Percentiles rank a stretch among this genome's conserved stretches.
Evolutionary conservation across 2,329 filamentous ascomycete genomes (phyloP).

Genomic region (Parastagonospora nodorum): DNA sequence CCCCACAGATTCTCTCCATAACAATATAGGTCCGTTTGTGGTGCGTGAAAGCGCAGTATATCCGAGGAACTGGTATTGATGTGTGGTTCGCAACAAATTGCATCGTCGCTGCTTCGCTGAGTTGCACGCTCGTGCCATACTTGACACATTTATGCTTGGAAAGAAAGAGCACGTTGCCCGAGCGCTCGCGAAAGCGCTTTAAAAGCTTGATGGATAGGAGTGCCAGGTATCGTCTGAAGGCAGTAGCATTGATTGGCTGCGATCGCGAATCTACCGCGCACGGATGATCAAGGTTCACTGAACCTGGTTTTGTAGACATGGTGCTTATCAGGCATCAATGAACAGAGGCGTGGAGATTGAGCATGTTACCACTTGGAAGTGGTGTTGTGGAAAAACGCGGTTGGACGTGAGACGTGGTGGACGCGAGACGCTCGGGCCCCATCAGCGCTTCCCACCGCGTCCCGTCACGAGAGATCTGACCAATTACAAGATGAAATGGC

Average conservation of each 20-base stretch:
- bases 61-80: conserved; percentile 52
- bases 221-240: conserved; percentile 5
- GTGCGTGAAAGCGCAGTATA: conserved; percentile 52
- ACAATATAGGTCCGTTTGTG: conserved; percentile 52
- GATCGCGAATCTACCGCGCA: not conserved
- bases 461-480: too few relatives aligned
- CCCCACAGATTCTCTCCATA: conserved; percentile 50
- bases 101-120: conserved; percentile 38
- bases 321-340: too few relatives aligned
- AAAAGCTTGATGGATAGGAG: conserved; percentile 9
- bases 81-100: conserved; percentile 49
- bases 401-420: too few relatives aligned
- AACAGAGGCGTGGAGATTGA: too few relatives aligned
- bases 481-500: too few relatives aligned
- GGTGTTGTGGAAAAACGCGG: too few relatives aligned
- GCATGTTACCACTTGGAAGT: too few relatives aligned
- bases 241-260: conserved; percentile 5
- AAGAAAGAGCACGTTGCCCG: conserved; percentile 3
- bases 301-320: too few relatives aligned
- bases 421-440: too few relatives aligned
- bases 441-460: too few relatives aligned
- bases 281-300: too few relatives aligned
- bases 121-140: not conserved
- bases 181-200: conserved; percentile 8
- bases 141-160: conserved; percentile 7